These are phyloP conservation scores for Coelastrella sp. DNA, from an alignment of 139 green algal species.

Conservation along the genomic window DNA sequence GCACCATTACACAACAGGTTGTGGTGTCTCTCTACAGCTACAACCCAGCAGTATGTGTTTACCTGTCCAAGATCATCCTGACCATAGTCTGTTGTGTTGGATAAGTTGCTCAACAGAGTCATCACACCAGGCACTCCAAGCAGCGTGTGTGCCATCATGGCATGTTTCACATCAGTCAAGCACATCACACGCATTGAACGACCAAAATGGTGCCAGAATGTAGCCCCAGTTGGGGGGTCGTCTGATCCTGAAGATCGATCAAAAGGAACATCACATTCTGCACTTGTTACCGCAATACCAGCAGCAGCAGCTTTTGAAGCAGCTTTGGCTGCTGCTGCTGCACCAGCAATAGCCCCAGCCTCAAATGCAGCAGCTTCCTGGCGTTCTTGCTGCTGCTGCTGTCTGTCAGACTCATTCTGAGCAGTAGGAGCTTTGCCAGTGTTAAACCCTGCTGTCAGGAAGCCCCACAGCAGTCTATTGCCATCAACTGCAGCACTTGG, in stretches of 20 bases:
- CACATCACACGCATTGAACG: conserved; percentile 19
- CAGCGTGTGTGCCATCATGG: conserved; percentile 9
- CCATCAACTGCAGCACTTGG: neutral
- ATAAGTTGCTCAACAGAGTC: conserved; percentile 38
- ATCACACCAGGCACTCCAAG: conserved; percentile 35
- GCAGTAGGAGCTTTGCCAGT: no score
- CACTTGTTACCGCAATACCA: no score
- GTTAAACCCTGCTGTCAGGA: no score
- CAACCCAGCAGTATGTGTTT: no score
- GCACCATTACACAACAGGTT: no score
- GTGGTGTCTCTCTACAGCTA: no score
- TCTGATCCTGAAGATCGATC: no score
- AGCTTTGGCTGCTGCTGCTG: conserved; percentile 15
- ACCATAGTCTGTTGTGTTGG: conserved; percentile 1
- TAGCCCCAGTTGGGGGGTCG: neutral
- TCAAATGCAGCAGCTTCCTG: neutral
- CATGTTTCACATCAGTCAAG: conserved; percentile 24
- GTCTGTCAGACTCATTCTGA: neutral
- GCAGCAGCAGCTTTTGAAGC: neutral
- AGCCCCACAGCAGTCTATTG: no score
- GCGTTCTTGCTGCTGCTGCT: conserved; percentile 5
- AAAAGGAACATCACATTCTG: no score
- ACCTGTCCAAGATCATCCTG: neutral
- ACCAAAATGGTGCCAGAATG: conserved; percentile 7
- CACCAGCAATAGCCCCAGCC: neutral